Evolutionary conservation across 305 asterid genomes (phyloP).

Genomic region (Solanum chacoense): DNA sequence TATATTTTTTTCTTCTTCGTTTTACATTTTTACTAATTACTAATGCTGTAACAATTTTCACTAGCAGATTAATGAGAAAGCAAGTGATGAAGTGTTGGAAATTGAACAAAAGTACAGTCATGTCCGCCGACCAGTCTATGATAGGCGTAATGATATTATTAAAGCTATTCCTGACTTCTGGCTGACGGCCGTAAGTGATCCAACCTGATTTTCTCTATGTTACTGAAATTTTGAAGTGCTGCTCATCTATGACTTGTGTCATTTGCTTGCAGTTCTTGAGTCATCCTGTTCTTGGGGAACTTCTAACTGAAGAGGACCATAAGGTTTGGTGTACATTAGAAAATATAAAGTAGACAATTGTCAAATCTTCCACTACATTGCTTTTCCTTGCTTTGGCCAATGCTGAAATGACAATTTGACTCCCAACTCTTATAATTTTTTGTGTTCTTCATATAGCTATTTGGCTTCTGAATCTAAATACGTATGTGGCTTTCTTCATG

Average conservation of each 20-base stretch:
- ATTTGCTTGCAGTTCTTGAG: conserved; percentile 57
- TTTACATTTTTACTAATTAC: neutral
- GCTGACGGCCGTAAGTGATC: conserved; percentile 77
- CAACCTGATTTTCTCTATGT: neutral
- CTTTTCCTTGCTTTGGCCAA: neutral
- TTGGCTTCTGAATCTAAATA: neutral
- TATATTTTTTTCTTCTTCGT: neutral
- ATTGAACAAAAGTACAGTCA: conserved; percentile 79
- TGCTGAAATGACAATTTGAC: neutral
- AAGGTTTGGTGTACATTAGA: neutral
- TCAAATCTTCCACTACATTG: neutral
- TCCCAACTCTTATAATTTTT: neutral
- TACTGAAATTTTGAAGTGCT: neutral
- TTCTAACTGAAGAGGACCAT: conserved; percentile 78
- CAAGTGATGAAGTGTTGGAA: conserved; percentile 85
- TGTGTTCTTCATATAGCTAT: neutral
- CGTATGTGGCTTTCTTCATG: neutral
- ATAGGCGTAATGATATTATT: conserved; percentile 58
- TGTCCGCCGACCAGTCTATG: conserved; percentile 76
- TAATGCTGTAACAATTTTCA: neutral
- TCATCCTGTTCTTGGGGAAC: conserved; percentile 83
- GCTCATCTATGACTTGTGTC: neutral
- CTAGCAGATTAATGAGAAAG: conserved; percentile 79
- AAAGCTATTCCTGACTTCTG: conserved; percentile 86
- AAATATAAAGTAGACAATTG: neutral